Base-by-base conservation (phyloP, 768 basidiomycete species). In the Boletus sp. region DNA sequence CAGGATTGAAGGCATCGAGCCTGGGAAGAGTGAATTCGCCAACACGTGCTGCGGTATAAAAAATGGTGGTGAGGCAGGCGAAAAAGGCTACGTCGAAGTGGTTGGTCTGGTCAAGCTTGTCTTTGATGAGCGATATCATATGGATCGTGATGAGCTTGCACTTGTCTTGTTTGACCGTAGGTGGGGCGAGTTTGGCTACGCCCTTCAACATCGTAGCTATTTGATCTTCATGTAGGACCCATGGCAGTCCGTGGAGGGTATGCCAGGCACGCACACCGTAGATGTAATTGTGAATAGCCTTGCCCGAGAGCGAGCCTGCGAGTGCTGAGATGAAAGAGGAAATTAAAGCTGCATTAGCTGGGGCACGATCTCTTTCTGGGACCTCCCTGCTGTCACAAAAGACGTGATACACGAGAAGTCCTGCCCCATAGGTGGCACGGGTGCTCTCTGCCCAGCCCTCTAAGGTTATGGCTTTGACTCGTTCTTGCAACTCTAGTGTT, bases 361-460 rank as follows among this genome's bases (percentile, higher is more conserved):
- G 43, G 1, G 29, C 19, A 2, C 5, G 2, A 0, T 52, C 51
- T 7, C 4, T 1, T 14, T 53, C 53, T 4, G n/a, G 21, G 5
- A 54, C 3, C 1, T 2, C 5, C 6, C 33, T 30, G 4, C 19
- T 30, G 3, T 55, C 37, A 14, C 49, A 50, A 8, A 51, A 55
- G 0, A 32, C 0, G 5, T 55, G 54, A 15, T 25, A 55, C 0
- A 50, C 6, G 0, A 55, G 48, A 0, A 55, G 29, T 0, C 54
- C 48, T 13, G 42, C 11, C 0, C 48, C 35, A 3, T 55, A 55
- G 0, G 37, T 15, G 0, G 15, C 13, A 0, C 8, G 1, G 0
- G 41, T 56, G 6, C 29, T 47, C 1, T 42, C 45, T 5, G 51
- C 46, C 55, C 55, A 56, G 0, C 27, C 41, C 1, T 48, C 17